phyloP scores from a whole-genome alignment of 2,329 filamentous ascomycete species.

The Fusarium bactridioides region DNA sequence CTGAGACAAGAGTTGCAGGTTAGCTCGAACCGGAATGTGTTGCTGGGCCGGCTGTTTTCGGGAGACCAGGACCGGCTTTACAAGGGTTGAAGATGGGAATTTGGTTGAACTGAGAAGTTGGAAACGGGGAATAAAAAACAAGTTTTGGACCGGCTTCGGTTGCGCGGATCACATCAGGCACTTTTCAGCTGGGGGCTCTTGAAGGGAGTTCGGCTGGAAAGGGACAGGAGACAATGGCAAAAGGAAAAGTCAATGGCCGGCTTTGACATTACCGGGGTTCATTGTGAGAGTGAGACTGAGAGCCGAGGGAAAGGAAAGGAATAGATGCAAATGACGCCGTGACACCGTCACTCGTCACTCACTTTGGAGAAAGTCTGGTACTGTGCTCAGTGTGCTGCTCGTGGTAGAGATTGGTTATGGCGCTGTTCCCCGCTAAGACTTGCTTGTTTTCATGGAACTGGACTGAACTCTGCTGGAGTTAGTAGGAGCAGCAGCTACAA shows the following conservation, averaged over 20 bases:
- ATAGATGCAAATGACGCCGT: constrained; percentile 36
- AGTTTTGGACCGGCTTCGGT: constrained; percentile 15
- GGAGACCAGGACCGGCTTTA: constrained; percentile 7
- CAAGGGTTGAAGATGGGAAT: not conserved
- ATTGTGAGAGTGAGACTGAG: not conserved
- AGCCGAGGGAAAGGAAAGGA: constrained; percentile 16
- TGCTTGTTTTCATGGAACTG: not conserved
- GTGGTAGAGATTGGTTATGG: not conserved
- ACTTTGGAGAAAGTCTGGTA: constrained; percentile 7
- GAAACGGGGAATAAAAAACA: constrained; percentile 14
- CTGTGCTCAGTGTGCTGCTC: not conserved
- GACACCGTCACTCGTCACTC: constrained; percentile 36
- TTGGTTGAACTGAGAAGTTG: not conserved
- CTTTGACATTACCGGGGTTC: not conserved
- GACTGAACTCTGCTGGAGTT: not conserved
- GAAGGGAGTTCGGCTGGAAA: not conserved
- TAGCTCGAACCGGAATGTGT: not conserved
- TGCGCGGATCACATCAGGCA: constrained; percentile 2
- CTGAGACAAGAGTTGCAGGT: constrained; percentile 28
- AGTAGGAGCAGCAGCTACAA: not conserved
- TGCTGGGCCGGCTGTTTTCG: constrained; percentile 14
- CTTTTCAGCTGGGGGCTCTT: not conserved
- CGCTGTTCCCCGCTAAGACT: constrained; percentile 17
- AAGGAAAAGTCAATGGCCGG: not conserved
- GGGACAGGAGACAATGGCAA: not conserved